Percentiles rank a stretch among this genome's conserved stretches.
Conservation (phyloP, 495 filamentous ascomycete genomes). For the Neurospora hispaniola region DNA sequence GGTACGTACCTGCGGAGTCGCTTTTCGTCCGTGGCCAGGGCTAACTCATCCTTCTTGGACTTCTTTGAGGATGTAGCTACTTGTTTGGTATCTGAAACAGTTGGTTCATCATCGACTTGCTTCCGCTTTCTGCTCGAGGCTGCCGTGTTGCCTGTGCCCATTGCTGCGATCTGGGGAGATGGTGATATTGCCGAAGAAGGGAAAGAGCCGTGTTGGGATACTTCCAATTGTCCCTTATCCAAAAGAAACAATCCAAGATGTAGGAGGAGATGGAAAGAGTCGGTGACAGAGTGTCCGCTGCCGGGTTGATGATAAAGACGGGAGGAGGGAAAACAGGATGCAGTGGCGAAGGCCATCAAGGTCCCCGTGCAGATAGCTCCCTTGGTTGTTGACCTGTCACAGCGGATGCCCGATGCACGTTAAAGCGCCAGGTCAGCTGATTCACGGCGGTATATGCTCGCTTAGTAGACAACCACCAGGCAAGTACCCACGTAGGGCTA, state of each 20-base stretch:
- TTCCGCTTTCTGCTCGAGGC: constrained; percentile 7
- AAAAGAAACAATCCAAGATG: not conserved
- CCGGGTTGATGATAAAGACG: not conserved
- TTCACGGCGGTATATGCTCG: not conserved
- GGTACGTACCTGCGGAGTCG: constrained; percentile 10
- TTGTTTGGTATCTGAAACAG: not conserved
- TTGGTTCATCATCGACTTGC: not conserved
- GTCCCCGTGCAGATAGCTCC: not conserved
- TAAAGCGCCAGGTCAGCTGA: not conserved
- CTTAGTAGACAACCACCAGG: not conserved
- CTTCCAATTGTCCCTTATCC: not conserved
- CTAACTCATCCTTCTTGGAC: not conserved
- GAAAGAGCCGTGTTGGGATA: not conserved
- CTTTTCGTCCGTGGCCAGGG: constrained; percentile 4
- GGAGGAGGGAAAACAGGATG: not conserved
- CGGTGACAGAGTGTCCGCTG: not conserved
- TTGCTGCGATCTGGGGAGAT: not conserved
- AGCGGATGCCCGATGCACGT: not conserved
- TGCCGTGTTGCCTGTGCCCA: not conserved
- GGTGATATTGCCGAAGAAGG: not conserved
- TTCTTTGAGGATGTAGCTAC: not conserved
- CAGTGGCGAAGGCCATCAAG: not conserved
- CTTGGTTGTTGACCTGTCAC: not conserved
- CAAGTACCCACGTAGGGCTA: not conserved
- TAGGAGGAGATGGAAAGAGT: not conserved